Base-by-base conservation (phyloP, 331 rosid genomes). In the Pyrus hybrid region DNA sequence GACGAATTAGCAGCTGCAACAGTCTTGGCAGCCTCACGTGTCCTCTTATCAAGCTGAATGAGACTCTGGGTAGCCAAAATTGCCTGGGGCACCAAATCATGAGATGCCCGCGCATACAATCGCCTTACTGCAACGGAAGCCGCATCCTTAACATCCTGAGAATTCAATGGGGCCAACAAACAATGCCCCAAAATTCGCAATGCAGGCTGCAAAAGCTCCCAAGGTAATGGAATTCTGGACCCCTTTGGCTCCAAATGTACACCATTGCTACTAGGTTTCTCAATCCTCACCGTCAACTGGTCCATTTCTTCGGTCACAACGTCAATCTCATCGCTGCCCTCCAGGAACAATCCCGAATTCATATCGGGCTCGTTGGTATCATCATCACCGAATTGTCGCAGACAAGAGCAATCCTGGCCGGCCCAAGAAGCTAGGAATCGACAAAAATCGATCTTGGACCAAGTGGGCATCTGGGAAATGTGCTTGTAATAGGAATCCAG, bases 401-500 rank as follows among this genome's bases (percentile, higher is more conserved):
- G 83, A 76, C 99, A 94, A 45, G 89, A 77, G 73, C 99, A 94
- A 58, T 89, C 90, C 80, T 83, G 82, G 30, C 99, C 99, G 4
- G 99, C 97, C 99, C 99, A 94, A 2, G 82, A 81, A 1, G 97
- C 88, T 0, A 84, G 82, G 76, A 89, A 90, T 51, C 77, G 82
- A 71, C 96, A 92, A 58, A 94, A 88, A 28, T 90, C 89, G 20
- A 89, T 85, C 87, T 94, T 94, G 5, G 99, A 94, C 97, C 97
- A 94, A 22, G 86, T 68, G 10, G 99, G 99, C 99, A 94, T 90
- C 78, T 94, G 97, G 30, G 97, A 90, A 90, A 94, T 92, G 88
- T 92, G 97, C 53, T 47, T 47, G 6, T 14, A 47, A 47, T 47
- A 94, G 25, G 86, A 90, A 76, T 90, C 97, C 18, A 94, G 87